phyloP scores from a whole-genome alignment of 169 alveolate genomes.

The Plasmodium berghei region DNA sequence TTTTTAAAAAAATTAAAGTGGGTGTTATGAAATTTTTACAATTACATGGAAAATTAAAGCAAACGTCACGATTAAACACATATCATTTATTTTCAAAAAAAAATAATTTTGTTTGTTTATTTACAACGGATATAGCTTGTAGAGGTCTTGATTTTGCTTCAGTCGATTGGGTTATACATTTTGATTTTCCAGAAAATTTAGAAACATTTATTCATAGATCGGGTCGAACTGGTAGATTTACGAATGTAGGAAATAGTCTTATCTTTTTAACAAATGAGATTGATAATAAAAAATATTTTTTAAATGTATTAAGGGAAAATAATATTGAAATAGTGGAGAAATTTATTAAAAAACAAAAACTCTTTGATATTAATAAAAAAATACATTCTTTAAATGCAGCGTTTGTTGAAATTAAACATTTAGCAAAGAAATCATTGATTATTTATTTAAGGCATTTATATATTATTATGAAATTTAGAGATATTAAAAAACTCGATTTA shows the following conservation, averaged over 20 bases:
- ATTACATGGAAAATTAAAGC: slow-evolving; percentile 94
- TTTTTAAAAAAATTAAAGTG: slow-evolving; percentile 89
- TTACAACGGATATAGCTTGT: slow-evolving; percentile 98
- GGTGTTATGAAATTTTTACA: slow-evolving; percentile 92
- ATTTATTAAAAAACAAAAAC: slow-evolving; percentile 62
- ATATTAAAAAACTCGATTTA: slow-evolving; percentile 31
- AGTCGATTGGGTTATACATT: slow-evolving; percentile 98
- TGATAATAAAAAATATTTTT: slow-evolving; percentile 56
- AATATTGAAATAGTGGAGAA: slow-evolving; percentile 60
- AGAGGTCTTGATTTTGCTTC: slow-evolving; percentile 99
- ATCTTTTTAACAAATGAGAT: slow-evolving; percentile 76
- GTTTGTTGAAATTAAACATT: slow-evolving; percentile 64
- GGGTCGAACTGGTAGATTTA: slow-evolving; percentile 99
- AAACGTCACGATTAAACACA: slow-evolving; percentile 76
- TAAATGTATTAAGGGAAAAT: slow-evolving; percentile 57
- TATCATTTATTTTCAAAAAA: slow-evolving; percentile 70
- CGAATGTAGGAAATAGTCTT: slow-evolving; percentile 89
- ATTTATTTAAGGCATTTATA: slow-evolving; percentile 69
- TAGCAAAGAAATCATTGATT: slow-evolving; percentile 64
- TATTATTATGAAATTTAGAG: slow-evolving; percentile 70
- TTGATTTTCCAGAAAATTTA: slow-evolving; percentile 97
- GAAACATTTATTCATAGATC: slow-evolving; percentile 98
- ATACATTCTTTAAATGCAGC: slow-evolving; percentile 73
- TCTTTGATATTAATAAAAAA: slow-evolving; percentile 59
- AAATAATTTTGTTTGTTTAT: slow-evolving; percentile 80